Evolutionary conservation across 805 yeast genomes (phyloP), one percentile per base, ranked within the genome.

Genomic region (Saccharomycopsis babjevae): DNA sequence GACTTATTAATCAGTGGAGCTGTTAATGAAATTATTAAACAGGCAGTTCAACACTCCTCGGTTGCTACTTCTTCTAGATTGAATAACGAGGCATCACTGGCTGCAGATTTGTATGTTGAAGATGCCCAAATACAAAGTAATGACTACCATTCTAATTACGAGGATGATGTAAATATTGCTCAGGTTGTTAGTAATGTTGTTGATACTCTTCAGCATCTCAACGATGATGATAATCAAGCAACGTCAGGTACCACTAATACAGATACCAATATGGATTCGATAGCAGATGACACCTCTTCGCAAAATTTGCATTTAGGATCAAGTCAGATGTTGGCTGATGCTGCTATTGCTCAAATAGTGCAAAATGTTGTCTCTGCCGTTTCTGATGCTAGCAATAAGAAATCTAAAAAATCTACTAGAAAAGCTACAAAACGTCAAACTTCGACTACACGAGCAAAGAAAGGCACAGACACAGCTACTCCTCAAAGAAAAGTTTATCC

Each of bases 331-430:
- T 20, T 57, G 15, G 62, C 62, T n/a, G 61, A 62, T 20, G 61
- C 61, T 8, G 63, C 65, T 5, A 62, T 62, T 43, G 60, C 65
- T 1, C 61, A 60, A 50, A 62, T 62, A 34, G 65, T 62, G 20
- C 56, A 56, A 54, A 62, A 60, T 40, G 65, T 62, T 40, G 56
- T 28, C n/a, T 43, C 58, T 56, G 61, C 50, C 3, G 58, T 59
- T 16, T 61, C 40, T 25, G 52, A 39, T 42, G 25, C 46, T 10
- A 58, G 50, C 18, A 43, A 16, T 15, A 16, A 25, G 36, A 50
- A 55, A 32, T 13, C 28, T 20, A 36, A 59, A 39, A 42, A 38
- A 34, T 15, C 57, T 22, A 16, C 36, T 15, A 56, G 32, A 20
- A 28, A 39, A 22, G 30, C 52, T 22, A 25, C 52, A 46, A 46